These are phyloP conservation scores for Microsporum audouinii DNA, from an alignment of 2,329 filamentous ascomycete species.

Conservation along the genomic window DNA sequence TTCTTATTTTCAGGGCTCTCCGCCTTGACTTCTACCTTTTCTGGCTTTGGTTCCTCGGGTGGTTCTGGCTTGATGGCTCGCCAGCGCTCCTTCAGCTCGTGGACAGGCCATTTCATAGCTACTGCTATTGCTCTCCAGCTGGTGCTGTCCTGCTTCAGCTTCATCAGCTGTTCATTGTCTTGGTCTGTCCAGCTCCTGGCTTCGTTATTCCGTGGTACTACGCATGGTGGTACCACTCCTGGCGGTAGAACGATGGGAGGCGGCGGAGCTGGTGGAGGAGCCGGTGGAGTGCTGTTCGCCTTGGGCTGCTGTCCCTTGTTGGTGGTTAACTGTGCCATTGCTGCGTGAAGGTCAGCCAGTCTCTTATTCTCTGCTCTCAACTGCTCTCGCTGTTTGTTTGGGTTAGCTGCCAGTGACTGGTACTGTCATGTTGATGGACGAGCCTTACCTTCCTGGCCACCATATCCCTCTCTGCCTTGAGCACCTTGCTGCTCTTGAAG, in stretches of 20 bases:
- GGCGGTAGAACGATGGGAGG: neutral
- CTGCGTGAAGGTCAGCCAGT: neutral
- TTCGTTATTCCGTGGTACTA: neutral
- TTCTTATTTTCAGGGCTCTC: neutral
- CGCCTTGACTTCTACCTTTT: constrained; percentile 3
- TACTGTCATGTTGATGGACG: neutral
- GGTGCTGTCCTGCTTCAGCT: constrained; percentile 15
- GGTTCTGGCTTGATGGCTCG: constrained; percentile 8
- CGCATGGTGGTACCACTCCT: neutral
- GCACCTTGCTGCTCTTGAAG: constrained; percentile 16
- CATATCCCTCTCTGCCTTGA: constrained; percentile 13
- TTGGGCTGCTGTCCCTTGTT: neutral
- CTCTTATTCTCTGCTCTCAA: constrained; percentile 8
- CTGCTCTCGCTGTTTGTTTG: neutral
- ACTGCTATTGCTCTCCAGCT: constrained; percentile 19
- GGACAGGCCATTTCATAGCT: constrained; percentile 17
- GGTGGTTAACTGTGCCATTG: neutral
- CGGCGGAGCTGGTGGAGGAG: neutral
- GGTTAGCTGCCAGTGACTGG: neutral
- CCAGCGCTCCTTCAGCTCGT: constrained; percentile 20
- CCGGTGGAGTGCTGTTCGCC: neutral
- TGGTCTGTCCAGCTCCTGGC: constrained; percentile 15
- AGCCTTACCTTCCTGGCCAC: constrained; percentile 13
- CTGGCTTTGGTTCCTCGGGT: constrained; percentile 1
- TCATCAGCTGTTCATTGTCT: constrained; percentile 16